Conservation (phyloP, 345 rosid species). For the Arabidopsis suecica region DNA sequence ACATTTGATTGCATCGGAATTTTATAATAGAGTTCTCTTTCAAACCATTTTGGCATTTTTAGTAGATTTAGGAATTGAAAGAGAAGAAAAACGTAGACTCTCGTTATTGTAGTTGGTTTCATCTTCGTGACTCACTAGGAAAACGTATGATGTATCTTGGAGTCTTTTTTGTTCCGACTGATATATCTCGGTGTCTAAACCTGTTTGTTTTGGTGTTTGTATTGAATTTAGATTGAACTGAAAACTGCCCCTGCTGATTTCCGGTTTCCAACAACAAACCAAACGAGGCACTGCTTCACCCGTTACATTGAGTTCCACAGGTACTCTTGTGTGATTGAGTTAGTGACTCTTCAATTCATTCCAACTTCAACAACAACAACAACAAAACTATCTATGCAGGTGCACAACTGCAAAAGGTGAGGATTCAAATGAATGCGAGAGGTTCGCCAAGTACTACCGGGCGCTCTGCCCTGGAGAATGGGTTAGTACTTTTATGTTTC, state of each 20-base stretch:
- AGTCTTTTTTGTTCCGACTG: too few relatives aligned
- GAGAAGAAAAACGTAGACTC: too few relatives aligned
- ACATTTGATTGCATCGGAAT: too few relatives aligned
- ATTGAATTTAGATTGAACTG: conserved; percentile 54
- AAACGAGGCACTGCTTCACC: conserved; percentile 97
- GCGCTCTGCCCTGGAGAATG: conserved; percentile 97
- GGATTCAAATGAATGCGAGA: conserved; percentile 71
- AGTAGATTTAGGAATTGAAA: background rate
- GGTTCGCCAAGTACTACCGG: conserved; percentile 78
- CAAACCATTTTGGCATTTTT: background rate
- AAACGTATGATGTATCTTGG: too few relatives aligned
- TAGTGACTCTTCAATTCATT: background rate
- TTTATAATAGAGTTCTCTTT: background rate
- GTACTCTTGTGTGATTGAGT: conserved; percentile 39
- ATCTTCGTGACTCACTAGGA: background rate
- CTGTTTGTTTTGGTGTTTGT: conserved; percentile 5
- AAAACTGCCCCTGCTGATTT: conserved; percentile 98
- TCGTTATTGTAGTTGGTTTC: background rate
- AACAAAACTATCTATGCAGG: conserved; percentile 45
- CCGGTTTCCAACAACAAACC: conserved; percentile 97
- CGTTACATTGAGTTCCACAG: conserved; percentile 93
- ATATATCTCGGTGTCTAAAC: background rate
- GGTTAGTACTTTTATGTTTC: conserved; percentile 53
- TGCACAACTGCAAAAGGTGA: conserved; percentile 84
- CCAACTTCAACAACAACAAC: background rate